Evolutionary conservation across 192 early-diverging fungal species (phyloP).

Genomic region (Podila epigama): DNA sequence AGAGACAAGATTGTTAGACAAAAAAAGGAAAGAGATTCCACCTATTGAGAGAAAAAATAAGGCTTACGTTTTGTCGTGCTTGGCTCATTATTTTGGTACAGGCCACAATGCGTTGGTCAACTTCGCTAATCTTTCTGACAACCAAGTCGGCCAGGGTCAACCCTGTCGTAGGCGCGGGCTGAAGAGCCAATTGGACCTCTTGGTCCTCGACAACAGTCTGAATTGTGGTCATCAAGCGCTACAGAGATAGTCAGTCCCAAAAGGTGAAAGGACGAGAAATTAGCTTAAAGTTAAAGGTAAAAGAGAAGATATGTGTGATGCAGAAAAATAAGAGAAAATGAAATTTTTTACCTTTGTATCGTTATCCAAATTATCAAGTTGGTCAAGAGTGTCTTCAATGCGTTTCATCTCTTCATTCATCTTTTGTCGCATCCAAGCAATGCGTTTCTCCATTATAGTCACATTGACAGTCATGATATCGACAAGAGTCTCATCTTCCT

Average conservation of each 20-base stretch:
- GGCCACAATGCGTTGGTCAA: conserved; percentile 13
- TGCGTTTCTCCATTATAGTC: not conserved
- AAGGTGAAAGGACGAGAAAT: not conserved
- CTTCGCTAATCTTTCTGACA: conserved; percentile 17
- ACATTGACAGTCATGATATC: not conserved
- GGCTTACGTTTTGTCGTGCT: conserved; percentile 23
- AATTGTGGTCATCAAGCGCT: conserved; percentile 6
- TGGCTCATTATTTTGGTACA: conserved; percentile 20
- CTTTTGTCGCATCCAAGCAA: not conserved
- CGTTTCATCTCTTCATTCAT: conserved; percentile 2
- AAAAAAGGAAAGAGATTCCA: too few species aligned
- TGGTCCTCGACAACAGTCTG: conserved; percentile 24
- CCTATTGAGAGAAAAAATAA: not conserved
- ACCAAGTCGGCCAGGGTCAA: conserved; percentile 21
- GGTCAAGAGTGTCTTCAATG: not conserved
- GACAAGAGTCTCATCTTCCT: not conserved
- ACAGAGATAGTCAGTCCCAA: too few species aligned
- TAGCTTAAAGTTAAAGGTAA: too few species aligned
- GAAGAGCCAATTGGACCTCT: conserved; percentile 23
- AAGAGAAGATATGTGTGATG: too few species aligned
- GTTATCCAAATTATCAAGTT: conserved; percentile 24
- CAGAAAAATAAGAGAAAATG: too few species aligned
- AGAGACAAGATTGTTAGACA: not conserved
- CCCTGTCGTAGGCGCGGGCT: conserved; percentile 20
- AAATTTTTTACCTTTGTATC: conserved; percentile 9